These are phyloP conservation scores for Gentiana macrophylla DNA, from an alignment of 257 asterid genomes.

Conservation along the genomic window DNA sequence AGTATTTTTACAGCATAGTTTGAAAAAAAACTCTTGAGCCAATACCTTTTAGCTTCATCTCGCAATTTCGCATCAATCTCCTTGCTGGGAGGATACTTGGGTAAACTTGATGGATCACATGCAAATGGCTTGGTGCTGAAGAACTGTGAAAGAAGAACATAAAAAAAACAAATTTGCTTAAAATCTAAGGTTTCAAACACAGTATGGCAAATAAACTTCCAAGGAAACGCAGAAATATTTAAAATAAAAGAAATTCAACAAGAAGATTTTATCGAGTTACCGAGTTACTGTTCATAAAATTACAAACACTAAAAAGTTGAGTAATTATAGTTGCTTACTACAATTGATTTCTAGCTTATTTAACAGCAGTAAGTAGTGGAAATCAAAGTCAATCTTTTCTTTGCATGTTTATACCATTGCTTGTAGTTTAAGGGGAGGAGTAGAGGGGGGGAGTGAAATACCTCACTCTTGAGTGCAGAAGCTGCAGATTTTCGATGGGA, in stretches of 20 bases:
- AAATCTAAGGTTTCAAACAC: not conserved
- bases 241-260: not conserved
- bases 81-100: constrained; percentile 92
- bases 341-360: not conserved
- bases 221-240: not conserved
- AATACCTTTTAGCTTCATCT: constrained; percentile 73
- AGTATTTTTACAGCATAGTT: no score
- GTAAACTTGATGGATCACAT: constrained; percentile 78
- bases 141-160: constrained; percentile 34
- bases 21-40: not conserved
- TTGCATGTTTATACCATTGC: not conserved
- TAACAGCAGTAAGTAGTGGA: not conserved
- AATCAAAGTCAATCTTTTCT: not conserved
- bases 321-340: no score
- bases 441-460: constrained; percentile 14
- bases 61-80: constrained; percentile 94
- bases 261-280: not conserved
- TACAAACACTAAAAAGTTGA: not conserved
- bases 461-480: constrained; percentile 65
- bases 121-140: constrained; percentile 62
- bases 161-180: not conserved
- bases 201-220: not conserved
- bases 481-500: constrained; percentile 63
- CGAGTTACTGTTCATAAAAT: not conserved
- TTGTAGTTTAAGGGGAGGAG: not conserved